Base-by-base conservation (phyloP, 768 basidiomycete species). In the Scleroderma citrinum region DNA sequence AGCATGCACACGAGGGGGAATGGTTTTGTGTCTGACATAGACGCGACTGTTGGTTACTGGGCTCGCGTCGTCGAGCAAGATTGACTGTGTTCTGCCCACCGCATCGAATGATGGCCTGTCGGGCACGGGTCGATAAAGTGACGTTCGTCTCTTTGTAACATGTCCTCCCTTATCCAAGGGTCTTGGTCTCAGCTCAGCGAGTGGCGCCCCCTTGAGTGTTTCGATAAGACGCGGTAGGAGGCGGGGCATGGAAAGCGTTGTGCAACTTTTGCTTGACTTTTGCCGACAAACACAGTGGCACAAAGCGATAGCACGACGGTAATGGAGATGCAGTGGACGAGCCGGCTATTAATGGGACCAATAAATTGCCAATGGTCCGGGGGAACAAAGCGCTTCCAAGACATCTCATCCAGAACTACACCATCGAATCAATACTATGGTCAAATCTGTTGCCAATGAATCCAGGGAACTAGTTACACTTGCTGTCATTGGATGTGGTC, bases 401-500 rank as follows among this genome's bases (percentile, higher is more conserved):
- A n/a, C n/a, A n/a, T n/a, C n/a, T n/a, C n/a, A n/a, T n/a, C n/a
- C n/a, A n/a, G n/a, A n/a, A n/a, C n/a, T n/a, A n/a, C n/a, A n/a
- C n/a, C n/a, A n/a, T n/a, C n/a, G n/a, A n/a, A n/a, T n/a, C n/a
- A n/a, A n/a, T 14, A 32, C 3, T n/a, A 68, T 59, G 57, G 48
- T 30, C 49, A 39, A 7, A 20, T 35, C 49, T 29, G 39, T 59
- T 11, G 45, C 23, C 31, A 40, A 10, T 7, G 36, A 38, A 17
- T 23, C 49, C 14, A 51, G 21, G 12, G 47, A 66, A 17, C 78
- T 82, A 11, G 69, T 92, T 39, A 92, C 87, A 0, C 56, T 93
- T 31, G 89, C 81, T 13, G 70, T 93, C 51, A 65, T 94, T 29
- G 92, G 92, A 17, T 90, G 88, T 57, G 92, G 92, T 6, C 82